Evolutionary conservation across 139 green algal genomes (phyloP).

Genomic region (Micromonas pusilla): DNA sequence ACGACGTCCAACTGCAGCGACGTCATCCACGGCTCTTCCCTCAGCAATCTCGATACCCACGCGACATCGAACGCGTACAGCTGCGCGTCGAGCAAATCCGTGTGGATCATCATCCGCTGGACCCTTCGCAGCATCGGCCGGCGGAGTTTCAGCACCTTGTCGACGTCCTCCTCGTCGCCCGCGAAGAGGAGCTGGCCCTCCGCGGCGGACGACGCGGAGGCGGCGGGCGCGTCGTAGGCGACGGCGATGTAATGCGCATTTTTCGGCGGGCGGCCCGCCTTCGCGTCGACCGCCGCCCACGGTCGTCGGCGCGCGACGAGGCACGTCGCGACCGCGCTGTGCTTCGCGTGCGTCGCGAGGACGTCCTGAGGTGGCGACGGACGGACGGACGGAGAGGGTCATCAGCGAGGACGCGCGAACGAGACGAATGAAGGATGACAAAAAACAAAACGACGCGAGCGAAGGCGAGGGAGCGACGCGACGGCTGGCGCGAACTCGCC

Average conservation of each 20-base stretch:
- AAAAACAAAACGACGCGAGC: no score
- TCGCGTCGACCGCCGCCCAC: background rate
- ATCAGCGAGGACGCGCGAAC: no score
- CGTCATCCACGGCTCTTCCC: background rate
- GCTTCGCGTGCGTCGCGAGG: background rate
- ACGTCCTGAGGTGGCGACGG: no score
- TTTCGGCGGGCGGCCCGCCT: background rate
- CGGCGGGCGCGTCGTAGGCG: background rate
- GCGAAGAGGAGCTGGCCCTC: background rate
- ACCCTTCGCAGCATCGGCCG: background rate
- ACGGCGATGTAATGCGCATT: slow-evolving; percentile 1
- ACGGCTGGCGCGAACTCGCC: no score
- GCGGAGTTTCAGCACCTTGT: slow-evolving; percentile 1
- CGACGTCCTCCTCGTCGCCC: background rate
- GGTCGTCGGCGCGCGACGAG: background rate
- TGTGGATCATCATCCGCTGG: background rate
- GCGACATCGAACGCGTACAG: background rate
- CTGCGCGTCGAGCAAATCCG: background rate
- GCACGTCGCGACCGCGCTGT: background rate
- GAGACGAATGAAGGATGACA: no score
- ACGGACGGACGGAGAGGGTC: no score
- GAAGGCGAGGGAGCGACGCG: no score
- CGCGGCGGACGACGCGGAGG: no score
- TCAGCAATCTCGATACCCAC: background rate
- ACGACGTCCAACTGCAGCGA: background rate